Percentiles rank a stretch among this genome's conserved stretches.
Evolutionary conservation across 768 basidiomycete genomes (phyloP).

Genomic region (Galerina marginata): DNA sequence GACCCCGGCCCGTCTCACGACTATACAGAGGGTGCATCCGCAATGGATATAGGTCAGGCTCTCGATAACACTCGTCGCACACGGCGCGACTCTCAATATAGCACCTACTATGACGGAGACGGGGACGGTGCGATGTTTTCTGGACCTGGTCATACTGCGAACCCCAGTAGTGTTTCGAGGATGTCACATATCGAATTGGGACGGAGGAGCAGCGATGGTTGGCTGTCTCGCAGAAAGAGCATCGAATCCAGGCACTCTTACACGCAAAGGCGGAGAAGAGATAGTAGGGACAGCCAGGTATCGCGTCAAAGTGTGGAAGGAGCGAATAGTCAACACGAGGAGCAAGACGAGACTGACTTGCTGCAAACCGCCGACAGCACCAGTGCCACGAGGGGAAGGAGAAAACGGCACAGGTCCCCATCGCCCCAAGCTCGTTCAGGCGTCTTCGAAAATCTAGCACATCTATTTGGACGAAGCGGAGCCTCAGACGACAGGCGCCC

Average conservation of each 20-base stretch:
- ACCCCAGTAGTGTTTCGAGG: constrained; percentile 80
- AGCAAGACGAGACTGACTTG: constrained; percentile 34
- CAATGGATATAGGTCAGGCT: constrained; percentile 71
- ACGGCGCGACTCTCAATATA: constrained; percentile 74
- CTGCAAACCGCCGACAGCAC: constrained; percentile 32
- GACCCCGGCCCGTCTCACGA: constrained; percentile 45
- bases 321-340: constrained; percentile 35
- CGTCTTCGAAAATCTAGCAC: constrained; percentile 70
- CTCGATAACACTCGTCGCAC: constrained; percentile 54
- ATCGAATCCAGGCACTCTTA: constrained; percentile 44
- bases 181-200: constrained; percentile 69
- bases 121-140: constrained; percentile 76
- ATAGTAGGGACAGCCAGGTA: constrained; percentile 51
- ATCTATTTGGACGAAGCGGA: constrained; percentile 63
- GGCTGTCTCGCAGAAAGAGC: constrained; percentile 57
- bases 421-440: constrained; percentile 45
- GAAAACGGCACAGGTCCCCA: constrained; percentile 36
- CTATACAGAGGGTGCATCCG: constrained; percentile 88
- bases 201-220: constrained; percentile 62
- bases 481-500: constrained; percentile 49
- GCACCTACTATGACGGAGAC: constrained; percentile 60
- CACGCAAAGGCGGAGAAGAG: constrained; percentile 43
- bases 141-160: constrained; percentile 70
- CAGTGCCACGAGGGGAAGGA: constrained; percentile 30
- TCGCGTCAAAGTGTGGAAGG: constrained; percentile 45